Percentiles rank a stretch among this genome's conserved stretches.
phyloP scores from a whole-genome alignment of 2,329 filamentous ascomycete genomes.

The Lomentospora prolificans region DNA sequence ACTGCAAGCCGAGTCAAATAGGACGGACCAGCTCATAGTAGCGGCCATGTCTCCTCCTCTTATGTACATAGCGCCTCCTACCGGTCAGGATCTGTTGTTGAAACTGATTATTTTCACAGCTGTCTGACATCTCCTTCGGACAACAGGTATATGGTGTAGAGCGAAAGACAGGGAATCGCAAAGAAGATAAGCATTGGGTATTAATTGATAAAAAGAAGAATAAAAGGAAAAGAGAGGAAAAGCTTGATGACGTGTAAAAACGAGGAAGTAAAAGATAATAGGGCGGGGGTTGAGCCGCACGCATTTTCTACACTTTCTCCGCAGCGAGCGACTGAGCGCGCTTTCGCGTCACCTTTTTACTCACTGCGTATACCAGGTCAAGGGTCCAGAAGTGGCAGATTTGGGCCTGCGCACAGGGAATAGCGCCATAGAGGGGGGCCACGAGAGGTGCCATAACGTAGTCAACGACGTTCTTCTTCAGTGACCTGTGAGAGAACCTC shows the following conservation, averaged over 20 bases:
- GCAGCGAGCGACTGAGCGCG: not conserved
- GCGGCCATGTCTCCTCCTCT: not conserved
- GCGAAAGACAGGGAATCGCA: not conserved
- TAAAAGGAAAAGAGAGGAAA: slow-evolving; percentile 1
- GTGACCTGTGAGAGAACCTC: slow-evolving; percentile 50
- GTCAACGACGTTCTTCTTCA: slow-evolving; percentile 49
- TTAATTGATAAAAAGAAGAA: no score
- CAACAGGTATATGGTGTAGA: not conserved
- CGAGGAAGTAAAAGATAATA: not conserved
- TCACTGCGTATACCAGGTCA: slow-evolving; percentile 61
- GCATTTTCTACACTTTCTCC: slow-evolving; percentile 1
- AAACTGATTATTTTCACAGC: not conserved
- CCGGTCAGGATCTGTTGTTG: not conserved
- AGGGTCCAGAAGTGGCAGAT: slow-evolving; percentile 62
- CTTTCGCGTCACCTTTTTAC: slow-evolving; percentile 52
- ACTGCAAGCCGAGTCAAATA: not conserved
- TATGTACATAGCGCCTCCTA: not conserved
- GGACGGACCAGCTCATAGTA: not conserved
- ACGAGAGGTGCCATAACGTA: slow-evolving; percentile 57
- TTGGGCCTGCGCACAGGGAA: slow-evolving; percentile 59
- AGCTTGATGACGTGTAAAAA: not conserved
- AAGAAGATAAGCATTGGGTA: not conserved
- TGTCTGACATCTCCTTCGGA: slow-evolving; percentile 4
- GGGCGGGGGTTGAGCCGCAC: not conserved
- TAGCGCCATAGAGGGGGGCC: slow-evolving; percentile 56